Evolutionary conservation across 2,329 filamentous ascomycete species (phyloP).

Genomic region (Epicoccum nigrum): DNA sequence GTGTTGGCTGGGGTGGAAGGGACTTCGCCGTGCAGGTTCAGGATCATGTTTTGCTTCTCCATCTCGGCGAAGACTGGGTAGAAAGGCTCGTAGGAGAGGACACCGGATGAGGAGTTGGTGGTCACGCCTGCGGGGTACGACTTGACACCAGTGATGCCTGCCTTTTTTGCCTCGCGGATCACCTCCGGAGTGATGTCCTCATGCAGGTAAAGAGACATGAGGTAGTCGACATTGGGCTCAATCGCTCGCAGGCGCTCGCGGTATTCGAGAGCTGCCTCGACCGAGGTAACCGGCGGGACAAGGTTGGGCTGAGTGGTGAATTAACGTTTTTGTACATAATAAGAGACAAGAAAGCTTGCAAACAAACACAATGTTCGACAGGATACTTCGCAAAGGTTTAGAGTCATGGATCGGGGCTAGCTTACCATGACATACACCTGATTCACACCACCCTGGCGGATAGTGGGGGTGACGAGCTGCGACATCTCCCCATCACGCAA

Average conservation of each 20-base stretch:
- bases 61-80: constrained; percentile 86
- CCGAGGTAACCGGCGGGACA: constrained; percentile 57
- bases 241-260: constrained; percentile 51
- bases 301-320: constrained; percentile 53
- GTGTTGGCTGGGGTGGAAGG: constrained; percentile 55
- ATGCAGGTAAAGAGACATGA: constrained; percentile 60
- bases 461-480: constrained; percentile 57
- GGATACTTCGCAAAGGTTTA: background rate
- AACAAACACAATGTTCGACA: too few species aligned
- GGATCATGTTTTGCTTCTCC: constrained; percentile 80
- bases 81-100: constrained; percentile 72
- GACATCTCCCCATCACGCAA: constrained; percentile 60
- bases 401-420: background rate
- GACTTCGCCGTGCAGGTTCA: constrained; percentile 94
- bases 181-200: constrained; percentile 56
- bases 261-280: constrained; percentile 55
- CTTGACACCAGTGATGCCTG: constrained; percentile 76
- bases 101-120: constrained; percentile 67
- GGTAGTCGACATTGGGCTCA: constrained; percentile 57
- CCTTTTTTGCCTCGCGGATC: constrained; percentile 73
- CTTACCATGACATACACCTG: constrained; percentile 61
- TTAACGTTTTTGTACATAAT: constrained; percentile 1
- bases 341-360: background rate
- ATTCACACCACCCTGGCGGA: constrained; percentile 59
- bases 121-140: constrained; percentile 63